Evolutionary conservation across 495 filamentous ascomycete species (phyloP), one percentile per base, ranked within the genome.

Genomic region (Choiromyces venosus): DNA sequence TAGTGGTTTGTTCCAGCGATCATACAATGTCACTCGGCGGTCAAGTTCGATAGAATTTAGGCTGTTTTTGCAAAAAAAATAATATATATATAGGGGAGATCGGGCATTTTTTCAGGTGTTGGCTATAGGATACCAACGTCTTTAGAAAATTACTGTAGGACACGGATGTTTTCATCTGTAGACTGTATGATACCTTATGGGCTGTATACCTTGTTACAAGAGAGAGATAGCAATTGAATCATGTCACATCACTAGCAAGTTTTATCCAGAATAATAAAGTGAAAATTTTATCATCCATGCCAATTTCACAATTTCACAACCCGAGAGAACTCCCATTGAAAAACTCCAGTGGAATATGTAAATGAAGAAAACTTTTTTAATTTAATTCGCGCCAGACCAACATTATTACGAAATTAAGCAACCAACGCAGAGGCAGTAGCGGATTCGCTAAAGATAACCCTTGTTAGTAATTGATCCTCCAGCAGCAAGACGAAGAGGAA

Each of bases 351-450:
- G 52, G 52, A 61, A 33, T 14, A 33, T 33, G 16, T 29, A 44
- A 21, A 61, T 33, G 25, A 33, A 29, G 25, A 61, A 61, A 61
- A 9, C 42, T 4, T 61, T 29, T 61, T 61, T 61, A 61, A 33
- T 61, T 61, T 4, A 18, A 61, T 61, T 33, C 25, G 12, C 25
- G 9, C 25, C 52, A 61, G n/a, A 6, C 25, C 25, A 61, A 16
- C 25, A 61, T 61, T 29, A 61, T 33, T 33, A 65, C 8, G 10
- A 76, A 66, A 42, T 76, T 79, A 81, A 37, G 80, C 73, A 61
- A 81, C 85, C 39, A 87, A 73, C 29, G 85, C 85, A 79, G 83
- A 85, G 42, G 85, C 85, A 71, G 85, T 86, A 68, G 85, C 83
- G 77, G 84, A 86, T 83, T 86, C 85, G 79, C 80, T 81, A 38